Evolutionary conservation across 2,329 filamentous ascomycete genomes (phyloP).

Genomic region (Daldinia sp.): DNA sequence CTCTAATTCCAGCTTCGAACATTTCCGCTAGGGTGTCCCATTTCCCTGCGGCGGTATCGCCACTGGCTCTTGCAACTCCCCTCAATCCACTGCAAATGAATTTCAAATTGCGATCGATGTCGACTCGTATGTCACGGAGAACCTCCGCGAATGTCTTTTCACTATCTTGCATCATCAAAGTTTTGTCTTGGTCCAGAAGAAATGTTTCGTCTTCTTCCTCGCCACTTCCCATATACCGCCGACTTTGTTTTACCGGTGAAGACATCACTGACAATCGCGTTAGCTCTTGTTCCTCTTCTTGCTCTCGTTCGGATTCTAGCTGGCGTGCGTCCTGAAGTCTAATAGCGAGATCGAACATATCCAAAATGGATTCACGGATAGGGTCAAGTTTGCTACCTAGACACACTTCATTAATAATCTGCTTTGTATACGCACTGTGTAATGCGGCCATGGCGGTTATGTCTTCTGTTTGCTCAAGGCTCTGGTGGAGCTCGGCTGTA

Average conservation of each 20-base stretch:
- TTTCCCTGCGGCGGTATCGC: slow-evolving; percentile 64
- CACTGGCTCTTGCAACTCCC: slow-evolving; percentile 77
- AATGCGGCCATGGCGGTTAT: slow-evolving; percentile 82
- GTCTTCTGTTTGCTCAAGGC: slow-evolving; percentile 70
- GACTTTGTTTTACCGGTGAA: slow-evolving; percentile 43
- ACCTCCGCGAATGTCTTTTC: slow-evolving; percentile 59
- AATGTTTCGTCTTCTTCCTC: slow-evolving; percentile 47
- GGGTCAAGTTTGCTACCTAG: slow-evolving; percentile 73
- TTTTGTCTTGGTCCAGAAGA: slow-evolving; percentile 44
- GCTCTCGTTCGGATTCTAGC: slow-evolving; percentile 49
- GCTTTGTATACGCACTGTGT: slow-evolving; percentile 70
- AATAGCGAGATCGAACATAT: slow-evolving; percentile 78
- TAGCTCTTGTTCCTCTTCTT: slow-evolving; percentile 51
- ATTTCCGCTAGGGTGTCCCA: slow-evolving; percentile 87
- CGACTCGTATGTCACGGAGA: slow-evolving; percentile 64
- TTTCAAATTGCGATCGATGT: slow-evolving; percentile 71
- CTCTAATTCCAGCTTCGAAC: slow-evolving; percentile 62
- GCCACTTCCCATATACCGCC: slow-evolving; percentile 41
- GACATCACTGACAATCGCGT: slow-evolving; percentile 51
- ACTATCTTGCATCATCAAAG: slow-evolving; percentile 44
- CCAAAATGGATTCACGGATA: slow-evolving; percentile 76
- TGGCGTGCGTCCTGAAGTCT: slow-evolving; percentile 69
- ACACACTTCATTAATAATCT: slow-evolving; percentile 72
- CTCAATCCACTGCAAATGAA: slow-evolving; percentile 79
- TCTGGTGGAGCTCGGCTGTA: slow-evolving; percentile 61